These are phyloP conservation scores for Aspergillus niger DNA, from an alignment of 2,329 filamentous ascomycete species.

Conservation along the genomic window DNA sequence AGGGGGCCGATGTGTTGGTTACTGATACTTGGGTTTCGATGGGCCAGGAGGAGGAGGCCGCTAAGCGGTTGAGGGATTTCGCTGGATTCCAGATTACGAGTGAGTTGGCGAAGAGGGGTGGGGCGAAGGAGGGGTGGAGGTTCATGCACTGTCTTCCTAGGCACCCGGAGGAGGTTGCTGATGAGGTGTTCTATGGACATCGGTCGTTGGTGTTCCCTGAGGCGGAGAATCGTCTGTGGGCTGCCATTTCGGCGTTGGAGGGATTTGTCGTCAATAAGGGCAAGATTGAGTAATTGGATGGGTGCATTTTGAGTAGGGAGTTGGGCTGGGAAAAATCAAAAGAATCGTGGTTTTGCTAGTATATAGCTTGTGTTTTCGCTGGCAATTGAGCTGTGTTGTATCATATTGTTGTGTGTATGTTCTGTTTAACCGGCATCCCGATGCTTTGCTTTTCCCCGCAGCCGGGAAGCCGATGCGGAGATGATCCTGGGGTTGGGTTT, in stretches of 20 bases:
- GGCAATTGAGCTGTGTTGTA: too few species aligned
- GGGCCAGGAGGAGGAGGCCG: constrained; percentile 87
- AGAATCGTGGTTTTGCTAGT: neutral
- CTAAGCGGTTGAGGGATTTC: constrained; percentile 77
- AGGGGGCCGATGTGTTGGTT: constrained; percentile 83
- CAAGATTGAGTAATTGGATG: constrained; percentile 54
- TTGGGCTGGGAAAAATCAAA: neutral
- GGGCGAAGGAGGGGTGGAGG: constrained; percentile 86
- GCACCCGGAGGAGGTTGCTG: constrained; percentile 87
- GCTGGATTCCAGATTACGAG: constrained; percentile 88
- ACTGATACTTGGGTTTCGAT: constrained; percentile 99
- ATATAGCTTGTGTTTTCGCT: neutral
- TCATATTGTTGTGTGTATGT: too few species aligned
- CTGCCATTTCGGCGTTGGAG: constrained; percentile 82
- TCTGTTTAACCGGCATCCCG: neutral
- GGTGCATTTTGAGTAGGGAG: too few species aligned
- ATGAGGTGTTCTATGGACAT: constrained; percentile 89
- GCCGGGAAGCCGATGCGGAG: neutral
- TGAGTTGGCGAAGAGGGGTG: constrained; percentile 78
- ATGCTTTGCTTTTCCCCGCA: neutral
- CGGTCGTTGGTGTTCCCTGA: constrained; percentile 89
- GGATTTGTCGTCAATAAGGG: constrained; percentile 95
- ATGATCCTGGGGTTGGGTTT: neutral
- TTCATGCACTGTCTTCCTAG: constrained; percentile 98
- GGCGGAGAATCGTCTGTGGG: constrained; percentile 92